phyloP scores from a whole-genome alignment of 202 grass and related monocot genomes.

The Panicum hallii region DNA sequence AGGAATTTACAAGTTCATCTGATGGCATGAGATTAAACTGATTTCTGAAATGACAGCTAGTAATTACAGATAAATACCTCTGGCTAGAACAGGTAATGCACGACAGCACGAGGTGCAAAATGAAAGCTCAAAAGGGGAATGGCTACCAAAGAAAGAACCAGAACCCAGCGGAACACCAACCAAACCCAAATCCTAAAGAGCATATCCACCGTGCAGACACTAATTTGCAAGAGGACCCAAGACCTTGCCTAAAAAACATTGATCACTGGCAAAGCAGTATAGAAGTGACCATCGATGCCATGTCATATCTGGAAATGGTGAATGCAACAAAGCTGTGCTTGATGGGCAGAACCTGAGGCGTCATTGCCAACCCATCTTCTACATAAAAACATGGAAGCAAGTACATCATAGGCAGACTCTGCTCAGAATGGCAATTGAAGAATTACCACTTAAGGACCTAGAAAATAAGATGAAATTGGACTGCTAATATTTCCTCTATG shows the following conservation, averaged over 20 bases:
- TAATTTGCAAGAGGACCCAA: neutral
- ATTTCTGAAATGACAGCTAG: neutral
- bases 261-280: neutral
- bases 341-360: neutral
- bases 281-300: neutral
- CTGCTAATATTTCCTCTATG: neutral
- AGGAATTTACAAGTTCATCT: neutral
- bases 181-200: neutral
- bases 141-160: neutral
- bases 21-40: neutral
- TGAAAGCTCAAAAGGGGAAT: neutral
- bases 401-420: constrained; percentile 19
- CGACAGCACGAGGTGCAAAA: neutral
- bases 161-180: neutral
- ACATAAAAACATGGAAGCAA: neutral
- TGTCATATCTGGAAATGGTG: constrained; percentile 2
- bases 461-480: neutral
- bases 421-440: constrained; percentile 11
- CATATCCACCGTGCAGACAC: neutral
- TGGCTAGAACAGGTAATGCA: neutral
- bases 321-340: constrained; percentile 2
- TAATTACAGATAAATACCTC: neutral
- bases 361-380: neutral
- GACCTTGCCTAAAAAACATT: neutral
- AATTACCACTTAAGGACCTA: neutral